Percentiles rank a stretch among this genome's conserved stretches.
Evolutionary conservation across 2,329 filamentous ascomycete species (phyloP).

Genomic region (Rutstroemia sp.): DNA sequence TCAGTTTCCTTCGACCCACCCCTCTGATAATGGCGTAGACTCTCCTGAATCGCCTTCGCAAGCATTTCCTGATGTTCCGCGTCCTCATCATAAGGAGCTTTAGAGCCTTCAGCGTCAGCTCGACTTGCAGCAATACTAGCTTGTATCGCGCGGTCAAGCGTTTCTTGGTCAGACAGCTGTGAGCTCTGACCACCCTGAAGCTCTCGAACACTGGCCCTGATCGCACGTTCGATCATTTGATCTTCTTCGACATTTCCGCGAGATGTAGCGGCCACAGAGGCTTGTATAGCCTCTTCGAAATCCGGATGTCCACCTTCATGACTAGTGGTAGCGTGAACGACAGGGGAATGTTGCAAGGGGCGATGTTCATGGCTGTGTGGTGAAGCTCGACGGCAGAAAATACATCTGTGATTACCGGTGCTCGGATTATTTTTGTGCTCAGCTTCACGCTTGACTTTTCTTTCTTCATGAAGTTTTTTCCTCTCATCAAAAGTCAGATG

Average conservation of each 20-base stretch:
- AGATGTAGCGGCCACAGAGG: conserved; percentile 63
- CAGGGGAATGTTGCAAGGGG: conserved; percentile 13
- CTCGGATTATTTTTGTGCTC: conserved; percentile 21
- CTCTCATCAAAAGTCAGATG: conserved; percentile 43
- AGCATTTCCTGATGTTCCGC: conserved; percentile 51
- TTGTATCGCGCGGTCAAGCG: conserved; percentile 40
- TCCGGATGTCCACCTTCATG: conserved; percentile 42
- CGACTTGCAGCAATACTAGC: conserved; percentile 35
- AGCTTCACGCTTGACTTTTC: conserved; percentile 31
- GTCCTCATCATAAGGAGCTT: conserved; percentile 30
- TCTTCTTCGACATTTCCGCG: conserved; percentile 64
- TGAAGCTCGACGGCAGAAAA: conserved; percentile 19
- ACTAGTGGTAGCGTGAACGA: not conserved
- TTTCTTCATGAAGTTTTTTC: conserved; percentile 42
- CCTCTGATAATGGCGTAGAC: conserved; percentile 31
- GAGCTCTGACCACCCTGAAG: conserved; percentile 33
- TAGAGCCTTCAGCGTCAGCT: not conserved
- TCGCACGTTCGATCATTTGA: conserved; percentile 61
- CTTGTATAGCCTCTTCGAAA: conserved; percentile 64
- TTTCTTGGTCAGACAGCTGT: conserved; percentile 31
- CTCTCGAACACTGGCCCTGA: conserved; percentile 63
- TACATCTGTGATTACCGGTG: conserved; percentile 16
- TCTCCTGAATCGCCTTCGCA: conserved; percentile 48
- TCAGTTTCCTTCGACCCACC: not conserved
- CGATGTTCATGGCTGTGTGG: conserved; percentile 20